A percentile compares a stretch with the other conserved stretches of the same genome.
phyloP scores from a whole-genome alignment of 139 green algal genomes.

The Micractinium conductrix region DNA sequence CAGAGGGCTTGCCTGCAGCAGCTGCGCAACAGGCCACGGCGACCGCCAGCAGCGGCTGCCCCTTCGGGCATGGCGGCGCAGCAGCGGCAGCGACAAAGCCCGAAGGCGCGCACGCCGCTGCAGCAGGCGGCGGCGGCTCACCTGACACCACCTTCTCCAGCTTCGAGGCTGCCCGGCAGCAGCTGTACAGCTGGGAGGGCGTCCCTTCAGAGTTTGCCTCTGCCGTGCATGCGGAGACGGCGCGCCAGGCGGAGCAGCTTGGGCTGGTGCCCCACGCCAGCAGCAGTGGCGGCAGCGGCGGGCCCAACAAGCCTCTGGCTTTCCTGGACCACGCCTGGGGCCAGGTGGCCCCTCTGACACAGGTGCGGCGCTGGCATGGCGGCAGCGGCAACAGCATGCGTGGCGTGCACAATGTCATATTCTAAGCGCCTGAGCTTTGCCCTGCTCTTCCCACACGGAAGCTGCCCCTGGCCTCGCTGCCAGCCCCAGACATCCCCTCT shows the following conservation, averaged over 20 bases:
- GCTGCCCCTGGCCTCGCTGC: too few relatives aligned
- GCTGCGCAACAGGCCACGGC: neutral
- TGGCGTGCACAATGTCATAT: neutral
- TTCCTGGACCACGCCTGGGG: conserved; percentile 46
- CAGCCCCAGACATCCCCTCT: too few relatives aligned
- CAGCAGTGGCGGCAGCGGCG: neutral
- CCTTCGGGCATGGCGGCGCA: neutral
- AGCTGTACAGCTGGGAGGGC: conserved; percentile 32
- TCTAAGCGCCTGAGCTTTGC: neutral
- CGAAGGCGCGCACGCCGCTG: too few relatives aligned
- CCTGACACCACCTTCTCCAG: too few relatives aligned
- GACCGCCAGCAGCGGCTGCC: neutral
- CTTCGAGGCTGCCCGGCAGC: conserved; percentile 11
- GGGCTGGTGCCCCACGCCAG: neutral
- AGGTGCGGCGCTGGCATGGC: too few relatives aligned
- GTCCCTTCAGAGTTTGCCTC: neutral
- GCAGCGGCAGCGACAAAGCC: neutral
- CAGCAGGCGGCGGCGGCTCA: too few relatives aligned
- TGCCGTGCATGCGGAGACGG: neutral
- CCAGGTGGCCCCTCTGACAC: conserved; percentile 16
- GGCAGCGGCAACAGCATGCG: too few relatives aligned
- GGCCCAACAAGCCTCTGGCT: conserved; percentile 1
- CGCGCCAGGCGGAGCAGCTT: neutral
- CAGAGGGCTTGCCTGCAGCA: too few relatives aligned
- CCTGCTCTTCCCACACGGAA: too few relatives aligned